Conservation (phyloP, 2,329 filamentous ascomycete species). For the Fusarium neocosmosporiellum region DNA sequence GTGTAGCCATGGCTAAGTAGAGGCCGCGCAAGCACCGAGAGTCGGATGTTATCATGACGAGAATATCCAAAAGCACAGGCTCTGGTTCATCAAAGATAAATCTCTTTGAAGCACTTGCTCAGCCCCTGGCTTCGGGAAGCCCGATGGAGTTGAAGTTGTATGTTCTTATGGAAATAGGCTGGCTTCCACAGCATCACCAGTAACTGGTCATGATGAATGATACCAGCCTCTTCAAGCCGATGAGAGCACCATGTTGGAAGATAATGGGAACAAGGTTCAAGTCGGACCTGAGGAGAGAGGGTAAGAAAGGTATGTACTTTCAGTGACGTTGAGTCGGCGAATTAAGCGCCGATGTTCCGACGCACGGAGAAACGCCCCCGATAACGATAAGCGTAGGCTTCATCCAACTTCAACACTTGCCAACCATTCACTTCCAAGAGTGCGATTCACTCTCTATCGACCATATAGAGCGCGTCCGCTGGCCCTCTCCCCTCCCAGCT, state of each 20-base stretch:
- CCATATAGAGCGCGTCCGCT: not conserved
- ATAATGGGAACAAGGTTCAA: not conserved
- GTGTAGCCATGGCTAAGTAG: not conserved
- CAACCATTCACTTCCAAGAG: not conserved
- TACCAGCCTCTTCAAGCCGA: not conserved
- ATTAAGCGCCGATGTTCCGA: conserved; percentile 30
- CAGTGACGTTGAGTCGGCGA: conserved; percentile 11
- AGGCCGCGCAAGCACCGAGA: not conserved
- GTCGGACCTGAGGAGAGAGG: not conserved
- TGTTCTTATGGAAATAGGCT: not conserved
- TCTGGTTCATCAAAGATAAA: not conserved
- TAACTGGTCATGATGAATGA: not conserved
- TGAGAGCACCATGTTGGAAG: not conserved
- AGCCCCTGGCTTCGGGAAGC: not conserved
- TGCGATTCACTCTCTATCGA: not conserved
- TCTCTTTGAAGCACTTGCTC: not conserved
- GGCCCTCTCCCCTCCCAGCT: conserved; percentile 12
- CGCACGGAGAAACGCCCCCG: conserved; percentile 1
- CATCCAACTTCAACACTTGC: not conserved
- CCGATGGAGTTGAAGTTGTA: not conserved
- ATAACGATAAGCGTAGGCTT: conserved; percentile 28
- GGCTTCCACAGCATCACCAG: not conserved
- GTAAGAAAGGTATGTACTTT: not conserved
- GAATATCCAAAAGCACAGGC: not conserved
- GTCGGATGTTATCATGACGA: not conserved